Conservation (phyloP, 805 yeast genomes). For the Yamadazyma scolyti region DNA sequence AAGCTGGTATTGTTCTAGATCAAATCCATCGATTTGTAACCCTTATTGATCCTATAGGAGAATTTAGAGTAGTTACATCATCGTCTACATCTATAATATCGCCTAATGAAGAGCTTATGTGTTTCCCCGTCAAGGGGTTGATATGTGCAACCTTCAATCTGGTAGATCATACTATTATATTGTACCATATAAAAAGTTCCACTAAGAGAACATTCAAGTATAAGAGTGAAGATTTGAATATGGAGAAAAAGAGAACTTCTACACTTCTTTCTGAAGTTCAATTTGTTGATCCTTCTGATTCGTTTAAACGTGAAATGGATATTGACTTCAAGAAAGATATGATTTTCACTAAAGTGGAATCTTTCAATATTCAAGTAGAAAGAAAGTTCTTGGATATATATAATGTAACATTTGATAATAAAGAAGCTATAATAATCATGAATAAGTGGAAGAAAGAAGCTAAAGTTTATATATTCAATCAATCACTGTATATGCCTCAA, state of each 20-base stretch:
- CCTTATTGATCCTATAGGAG: constrained; percentile 69
- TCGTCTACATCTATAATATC: constrained; percentile 67
- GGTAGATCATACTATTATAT: constrained; percentile 38
- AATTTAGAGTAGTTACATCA: constrained; percentile 67
- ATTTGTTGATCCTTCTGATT: no score
- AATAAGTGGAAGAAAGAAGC: constrained; percentile 41
- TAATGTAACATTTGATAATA: constrained; percentile 43
- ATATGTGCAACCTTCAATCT: constrained; percentile 57
- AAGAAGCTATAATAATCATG: constrained; percentile 60
- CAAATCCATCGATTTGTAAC: constrained; percentile 57
- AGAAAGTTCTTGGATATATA: constrained; percentile 29
- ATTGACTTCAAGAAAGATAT: constrained; percentile 56
- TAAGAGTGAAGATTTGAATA: constrained; percentile 25
- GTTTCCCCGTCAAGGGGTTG: constrained; percentile 45
- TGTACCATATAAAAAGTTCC: constrained; percentile 54
- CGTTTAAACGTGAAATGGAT: no score
- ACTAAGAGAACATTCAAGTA: constrained; percentile 13
- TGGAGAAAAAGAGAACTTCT: constrained; percentile 43
- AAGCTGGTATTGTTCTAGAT: constrained; percentile 65
- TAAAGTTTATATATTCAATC: constrained; percentile 48
- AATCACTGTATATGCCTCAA: constrained; percentile 27
- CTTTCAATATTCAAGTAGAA: constrained; percentile 30
- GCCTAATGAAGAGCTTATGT: constrained; percentile 50
- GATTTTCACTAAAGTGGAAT: constrained; percentile 60
- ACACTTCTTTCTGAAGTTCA: constrained; percentile 38